Evolutionary conservation across 257 asterid genomes (phyloP).

Genomic region (Solanum pinnatisectum): DNA sequence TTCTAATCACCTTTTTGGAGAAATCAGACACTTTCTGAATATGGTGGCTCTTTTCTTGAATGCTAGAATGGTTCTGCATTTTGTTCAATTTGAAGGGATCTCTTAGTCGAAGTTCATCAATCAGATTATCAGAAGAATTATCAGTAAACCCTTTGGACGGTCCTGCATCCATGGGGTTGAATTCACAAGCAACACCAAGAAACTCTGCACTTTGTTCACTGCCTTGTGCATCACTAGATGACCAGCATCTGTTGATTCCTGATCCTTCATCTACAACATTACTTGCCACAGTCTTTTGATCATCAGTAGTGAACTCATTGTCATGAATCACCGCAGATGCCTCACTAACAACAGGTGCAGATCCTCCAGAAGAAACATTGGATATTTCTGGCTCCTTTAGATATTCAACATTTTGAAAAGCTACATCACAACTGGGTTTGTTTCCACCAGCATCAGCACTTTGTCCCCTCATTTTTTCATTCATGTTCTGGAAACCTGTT

Average conservation of each 20-base stretch:
- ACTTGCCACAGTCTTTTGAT: constrained; percentile 16
- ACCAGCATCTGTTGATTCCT: constrained; percentile 35
- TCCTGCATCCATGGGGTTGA: constrained; percentile 18
- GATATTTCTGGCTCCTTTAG: constrained; percentile 34
- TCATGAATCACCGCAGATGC: constrained; percentile 28
- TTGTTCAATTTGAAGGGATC: constrained; percentile 15
- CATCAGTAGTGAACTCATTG: constrained; percentile 27
- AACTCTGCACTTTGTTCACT: constrained; percentile 26
- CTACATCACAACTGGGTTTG: constrained; percentile 13
- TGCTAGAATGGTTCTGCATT: constrained; percentile 13
- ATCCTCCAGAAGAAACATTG: constrained; percentile 39
- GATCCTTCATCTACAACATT: constrained; percentile 42
- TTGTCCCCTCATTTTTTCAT: constrained; percentile 4
- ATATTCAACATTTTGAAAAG: constrained; percentile 16
- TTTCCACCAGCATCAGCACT: constrained; percentile 18
- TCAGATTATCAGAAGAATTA: constrained; percentile 23
- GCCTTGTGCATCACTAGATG: constrained; percentile 38
- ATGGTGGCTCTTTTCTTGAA: constrained; percentile 17
- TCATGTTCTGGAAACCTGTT: constrained; percentile 2
- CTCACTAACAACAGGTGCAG: constrained; percentile 43
- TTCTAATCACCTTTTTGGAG: constrained; percentile 23
- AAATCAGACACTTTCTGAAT: constrained; percentile 16
- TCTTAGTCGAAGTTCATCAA: constrained; percentile 33
- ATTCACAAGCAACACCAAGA: constrained; percentile 19
- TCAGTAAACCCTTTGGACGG: constrained; percentile 16